Conservation (phyloP, 2,329 filamentous ascomycete species). For the Venturiaceae sp. region DNA sequence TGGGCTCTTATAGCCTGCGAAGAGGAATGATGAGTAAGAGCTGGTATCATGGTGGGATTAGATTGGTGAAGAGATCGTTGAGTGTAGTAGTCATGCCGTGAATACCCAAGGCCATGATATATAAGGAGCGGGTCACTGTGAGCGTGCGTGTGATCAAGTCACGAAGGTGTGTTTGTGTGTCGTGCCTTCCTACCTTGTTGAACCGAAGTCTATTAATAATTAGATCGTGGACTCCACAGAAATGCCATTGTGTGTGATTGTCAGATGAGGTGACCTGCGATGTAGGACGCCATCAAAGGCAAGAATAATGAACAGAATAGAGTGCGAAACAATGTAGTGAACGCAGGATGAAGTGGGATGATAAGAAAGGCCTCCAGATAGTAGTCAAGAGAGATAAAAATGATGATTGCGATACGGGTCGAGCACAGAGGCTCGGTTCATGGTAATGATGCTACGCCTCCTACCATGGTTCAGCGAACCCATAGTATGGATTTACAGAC, state of each 20-base stretch:
- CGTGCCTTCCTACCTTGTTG: neutral
- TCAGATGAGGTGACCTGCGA: neutral
- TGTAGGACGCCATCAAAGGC: neutral
- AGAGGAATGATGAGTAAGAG: neutral
- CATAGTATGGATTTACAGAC: neutral
- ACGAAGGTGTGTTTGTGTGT: neutral
- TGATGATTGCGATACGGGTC: neutral
- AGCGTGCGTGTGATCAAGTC: neutral
- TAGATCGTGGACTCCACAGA: no score
- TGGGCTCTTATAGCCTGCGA: neutral
- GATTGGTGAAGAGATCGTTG: neutral
- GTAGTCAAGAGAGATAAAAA: neutral
- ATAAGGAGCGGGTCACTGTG: neutral
- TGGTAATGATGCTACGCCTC: neutral
- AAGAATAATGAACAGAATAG: no score
- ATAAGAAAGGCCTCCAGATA: neutral
- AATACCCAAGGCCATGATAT: no score
- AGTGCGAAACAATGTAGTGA: no score
- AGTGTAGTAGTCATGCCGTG: neutral
- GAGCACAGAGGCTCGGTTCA: neutral
- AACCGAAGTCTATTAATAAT: neutral
- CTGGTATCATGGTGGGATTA: neutral
- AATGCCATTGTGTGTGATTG: neutral
- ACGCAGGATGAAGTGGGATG: neutral
- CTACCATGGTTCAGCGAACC: neutral